Conservation (phyloP, 2,329 filamentous ascomycete species). For the Alternaria brassicicola region DNA sequence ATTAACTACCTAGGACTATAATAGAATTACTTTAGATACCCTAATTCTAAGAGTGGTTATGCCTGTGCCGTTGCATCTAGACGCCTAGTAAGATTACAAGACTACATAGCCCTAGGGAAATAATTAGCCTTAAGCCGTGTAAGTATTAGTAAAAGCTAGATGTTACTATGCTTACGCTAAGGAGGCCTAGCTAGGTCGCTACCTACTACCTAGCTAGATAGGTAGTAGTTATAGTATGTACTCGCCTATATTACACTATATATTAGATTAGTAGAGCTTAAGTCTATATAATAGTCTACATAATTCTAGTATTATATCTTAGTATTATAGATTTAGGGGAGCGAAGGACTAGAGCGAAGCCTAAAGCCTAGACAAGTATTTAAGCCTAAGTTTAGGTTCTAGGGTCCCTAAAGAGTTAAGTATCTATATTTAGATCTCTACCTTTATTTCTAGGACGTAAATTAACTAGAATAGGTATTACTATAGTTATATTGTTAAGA, state of each 20-base stretch:
- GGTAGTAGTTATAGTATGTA: not conserved
- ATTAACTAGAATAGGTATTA: too few species aligned
- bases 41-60: not conserved
- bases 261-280: slow-evolving; percentile 9
- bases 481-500: not conserved
- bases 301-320: slow-evolving; percentile 8
- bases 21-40: not conserved
- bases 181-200: slow-evolving; percentile 3
- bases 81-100: not conserved
- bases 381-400: slow-evolving; percentile 12
- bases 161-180: slow-evolving; percentile 6
- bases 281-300: slow-evolving; percentile 15
- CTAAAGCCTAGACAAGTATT: slow-evolving; percentile 2
- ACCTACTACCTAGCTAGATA: not conserved
- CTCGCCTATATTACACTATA: slow-evolving; percentile 7
- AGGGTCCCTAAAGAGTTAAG: slow-evolving; percentile 3
- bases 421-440: slow-evolving; percentile 5
- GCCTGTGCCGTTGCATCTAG: not conserved
- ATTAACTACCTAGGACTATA: not conserved
- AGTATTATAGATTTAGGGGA: slow-evolving; percentile 5
- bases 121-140: slow-evolving; percentile 4
- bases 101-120: slow-evolving; percentile 5
- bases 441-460: not conserved
- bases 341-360: slow-evolving; percentile 10
- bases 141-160: not conserved